Evolutionary conservation across 768 basidiomycete species (phyloP).

Genomic region (Tephrocybe sp.): DNA sequence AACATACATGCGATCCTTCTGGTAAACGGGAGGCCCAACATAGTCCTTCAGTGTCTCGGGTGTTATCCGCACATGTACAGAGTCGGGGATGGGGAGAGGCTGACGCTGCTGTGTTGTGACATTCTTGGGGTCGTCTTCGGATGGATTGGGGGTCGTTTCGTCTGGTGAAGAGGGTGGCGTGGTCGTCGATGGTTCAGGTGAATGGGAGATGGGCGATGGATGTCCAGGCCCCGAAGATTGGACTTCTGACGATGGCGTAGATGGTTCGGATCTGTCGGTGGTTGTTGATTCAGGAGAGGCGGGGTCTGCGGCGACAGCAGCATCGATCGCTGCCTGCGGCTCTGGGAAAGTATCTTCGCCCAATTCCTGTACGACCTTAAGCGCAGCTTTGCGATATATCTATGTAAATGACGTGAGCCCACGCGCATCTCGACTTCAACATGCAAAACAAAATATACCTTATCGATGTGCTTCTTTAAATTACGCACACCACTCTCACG

Average conservation of each 20-base stretch:
- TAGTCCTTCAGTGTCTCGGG: conserved; percentile 93
- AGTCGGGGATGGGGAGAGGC: conserved; percentile 78
- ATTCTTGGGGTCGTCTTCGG: conserved; percentile 31
- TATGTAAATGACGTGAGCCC: conserved; percentile 28
- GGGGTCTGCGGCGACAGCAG: conserved; percentile 18
- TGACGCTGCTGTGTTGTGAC: conserved; percentile 80
- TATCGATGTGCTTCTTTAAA: conserved; percentile 98
- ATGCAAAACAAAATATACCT: conserved; percentile 47
- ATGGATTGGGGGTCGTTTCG: conserved; percentile 19
- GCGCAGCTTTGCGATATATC: conserved; percentile 96
- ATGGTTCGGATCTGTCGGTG: conserved; percentile 44
- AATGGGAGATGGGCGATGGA: conserved; percentile 9
- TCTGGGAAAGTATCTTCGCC: conserved; percentile 88
- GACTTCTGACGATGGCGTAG: conserved; percentile 11
- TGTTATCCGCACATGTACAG: conserved; percentile 79
- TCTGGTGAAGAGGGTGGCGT: conserved; percentile 17
- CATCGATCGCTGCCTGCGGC: conserved; percentile 31
- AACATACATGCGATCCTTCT: conserved; percentile 90
- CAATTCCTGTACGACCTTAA: conserved; percentile 87
- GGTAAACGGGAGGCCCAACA: conserved; percentile 93
- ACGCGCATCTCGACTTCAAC: too few relatives aligned
- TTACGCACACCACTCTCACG: conserved; percentile 96
- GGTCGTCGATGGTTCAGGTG: conserved; percentile 13
- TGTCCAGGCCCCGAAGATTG: conserved; percentile 11
- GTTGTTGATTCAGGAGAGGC: conserved; percentile 29